Percentiles rank a stretch among this genome's conserved stretches.
Conservation (phyloP, 805 yeast species). For the Wickerhamiella hasegawae region DNA sequence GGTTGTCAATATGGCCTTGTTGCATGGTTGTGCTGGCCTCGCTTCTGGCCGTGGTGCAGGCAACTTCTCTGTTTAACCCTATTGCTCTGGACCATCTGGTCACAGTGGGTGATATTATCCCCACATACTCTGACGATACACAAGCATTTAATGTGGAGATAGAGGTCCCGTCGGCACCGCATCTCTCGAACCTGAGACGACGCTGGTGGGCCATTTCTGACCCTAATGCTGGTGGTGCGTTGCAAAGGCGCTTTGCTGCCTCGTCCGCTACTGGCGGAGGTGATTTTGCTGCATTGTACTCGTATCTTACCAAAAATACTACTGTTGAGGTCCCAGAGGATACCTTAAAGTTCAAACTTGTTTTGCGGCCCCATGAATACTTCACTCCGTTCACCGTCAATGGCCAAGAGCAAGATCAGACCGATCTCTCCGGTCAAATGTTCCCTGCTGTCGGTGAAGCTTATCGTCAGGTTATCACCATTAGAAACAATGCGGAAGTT, state of each 20-base stretch:
- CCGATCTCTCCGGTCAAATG: slow-evolving; percentile 2
- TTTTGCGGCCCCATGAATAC: slow-evolving; percentile 11
- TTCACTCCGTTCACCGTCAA: slow-evolving; percentile 7
- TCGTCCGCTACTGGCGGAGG: too few relatives aligned
- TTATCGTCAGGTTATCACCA: slow-evolving; percentile 12
- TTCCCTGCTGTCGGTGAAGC: slow-evolving; percentile 14
- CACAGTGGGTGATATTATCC: background rate
- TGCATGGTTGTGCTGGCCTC: background rate
- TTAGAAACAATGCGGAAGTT: slow-evolving; percentile 7
- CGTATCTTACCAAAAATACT: slow-evolving; percentile 13
- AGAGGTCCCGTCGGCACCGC: slow-evolving; percentile 11
- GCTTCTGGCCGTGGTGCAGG: background rate
- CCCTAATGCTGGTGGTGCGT: slow-evolving; percentile 15
- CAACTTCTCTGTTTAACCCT: slow-evolving; percentile 2
- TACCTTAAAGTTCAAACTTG: slow-evolving; percentile 11
- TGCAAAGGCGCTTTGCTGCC: too few relatives aligned
- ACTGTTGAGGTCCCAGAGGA: slow-evolving; percentile 14
- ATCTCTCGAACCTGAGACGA: slow-evolving; percentile 13
- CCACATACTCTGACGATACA: background rate
- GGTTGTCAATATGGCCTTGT: background rate
- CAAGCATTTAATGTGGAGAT: slow-evolving; percentile 9
- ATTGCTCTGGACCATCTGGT: slow-evolving; percentile 2
- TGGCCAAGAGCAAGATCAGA: slow-evolving; percentile 6
- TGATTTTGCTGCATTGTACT: slow-evolving; percentile 11
- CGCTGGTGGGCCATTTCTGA: slow-evolving; percentile 18